Evolutionary conservation across 2,329 filamentous ascomycete species (phyloP), one percentile per base, ranked within the genome.

Genomic region (Arachnomyces sp.): DNA sequence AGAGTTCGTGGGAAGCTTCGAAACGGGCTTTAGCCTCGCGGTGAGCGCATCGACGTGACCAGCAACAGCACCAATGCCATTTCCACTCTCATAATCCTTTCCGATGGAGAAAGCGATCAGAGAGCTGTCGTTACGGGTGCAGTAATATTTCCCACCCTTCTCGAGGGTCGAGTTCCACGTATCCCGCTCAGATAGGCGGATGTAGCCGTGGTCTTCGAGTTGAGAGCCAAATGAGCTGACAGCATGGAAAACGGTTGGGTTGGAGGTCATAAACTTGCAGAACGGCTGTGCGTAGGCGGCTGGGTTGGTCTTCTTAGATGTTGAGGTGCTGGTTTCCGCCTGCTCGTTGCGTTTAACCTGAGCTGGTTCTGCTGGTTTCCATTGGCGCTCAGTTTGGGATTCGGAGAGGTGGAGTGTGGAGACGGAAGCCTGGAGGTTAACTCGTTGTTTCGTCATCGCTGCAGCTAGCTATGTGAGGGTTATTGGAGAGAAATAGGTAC

Each of bases 11-110:
- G 82, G 79, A 55, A 94, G 80, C 56, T 78, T 84, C 55, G 87
- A 87, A 18, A 95, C 77, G 7, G 92, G 90, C 78, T 96, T 96
- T 52, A 96, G 69, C 63, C 81, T 85, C 13, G 89, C 85, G 12
- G 89, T 94, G 39, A 96, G 68, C 34, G 90, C 89, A 64, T 96
- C 92, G 47, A 96, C 83, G 63, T 96, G 92, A 6, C 89, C 89
- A 2, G 84, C 92, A 34, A 96, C 73, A 64, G 95, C 89, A 40
- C 82, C 87, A 36, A 90, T 75, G 35, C 90, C 90, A 55, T 93
- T 89, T 7, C 90, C 90, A 38, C 82, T 75, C 63, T 83, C 73
- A 61, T 94, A 95, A 2, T 81, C 74, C 38, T 77, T 77, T 42
- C 90, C 90, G 41, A 95, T 76, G 3, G 77, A 76, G 64, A 95